phyloP scores from a whole-genome alignment of 306 rosid genomes.

The Herpetospermum pedunculosum region DNA sequence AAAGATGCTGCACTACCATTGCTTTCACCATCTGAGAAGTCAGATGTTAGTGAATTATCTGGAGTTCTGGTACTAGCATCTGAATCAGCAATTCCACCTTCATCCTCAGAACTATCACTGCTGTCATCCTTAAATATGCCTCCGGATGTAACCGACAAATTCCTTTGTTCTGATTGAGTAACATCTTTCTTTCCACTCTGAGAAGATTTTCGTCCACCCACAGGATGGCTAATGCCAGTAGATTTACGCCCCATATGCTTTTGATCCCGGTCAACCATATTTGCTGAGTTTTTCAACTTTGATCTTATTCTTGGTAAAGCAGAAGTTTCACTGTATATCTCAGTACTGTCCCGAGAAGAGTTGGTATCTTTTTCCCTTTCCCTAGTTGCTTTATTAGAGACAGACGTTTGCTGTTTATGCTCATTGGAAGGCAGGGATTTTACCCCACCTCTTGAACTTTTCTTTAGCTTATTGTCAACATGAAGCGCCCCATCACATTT shows the following conservation, averaged over 20 bases:
- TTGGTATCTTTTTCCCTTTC: constrained; percentile 14
- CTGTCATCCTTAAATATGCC: constrained; percentile 55
- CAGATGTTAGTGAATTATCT: constrained; percentile 36
- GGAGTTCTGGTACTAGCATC: constrained; percentile 53
- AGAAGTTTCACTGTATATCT: constrained; percentile 19
- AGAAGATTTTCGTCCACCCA: constrained; percentile 17
- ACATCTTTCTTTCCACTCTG: constrained; percentile 16
- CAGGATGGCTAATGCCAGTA: constrained; percentile 4
- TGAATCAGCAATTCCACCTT: constrained; percentile 20
- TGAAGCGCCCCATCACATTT: constrained; percentile 15
- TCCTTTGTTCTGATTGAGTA: constrained; percentile 24
- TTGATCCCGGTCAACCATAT: constrained; percentile 16
- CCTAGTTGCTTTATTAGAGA: constrained; percentile 19
- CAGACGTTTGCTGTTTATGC: constrained; percentile 27
- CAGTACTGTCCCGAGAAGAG: constrained; percentile 23
- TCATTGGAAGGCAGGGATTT: constrained; percentile 19
- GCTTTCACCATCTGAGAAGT: constrained; percentile 59
- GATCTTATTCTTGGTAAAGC: constrained; percentile 11
- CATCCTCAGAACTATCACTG: constrained; percentile 46
- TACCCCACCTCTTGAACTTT: constrained; percentile 20
- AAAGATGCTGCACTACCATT: constrained; percentile 22
- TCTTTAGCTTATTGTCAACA: constrained; percentile 22
- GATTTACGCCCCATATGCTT: constrained; percentile 6
- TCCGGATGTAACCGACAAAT: constrained; percentile 27
- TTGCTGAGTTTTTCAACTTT: constrained; percentile 20